Base-by-base conservation (phyloP, 768 basidiomycete species). In the Lactifluus subvellereus region DNA sequence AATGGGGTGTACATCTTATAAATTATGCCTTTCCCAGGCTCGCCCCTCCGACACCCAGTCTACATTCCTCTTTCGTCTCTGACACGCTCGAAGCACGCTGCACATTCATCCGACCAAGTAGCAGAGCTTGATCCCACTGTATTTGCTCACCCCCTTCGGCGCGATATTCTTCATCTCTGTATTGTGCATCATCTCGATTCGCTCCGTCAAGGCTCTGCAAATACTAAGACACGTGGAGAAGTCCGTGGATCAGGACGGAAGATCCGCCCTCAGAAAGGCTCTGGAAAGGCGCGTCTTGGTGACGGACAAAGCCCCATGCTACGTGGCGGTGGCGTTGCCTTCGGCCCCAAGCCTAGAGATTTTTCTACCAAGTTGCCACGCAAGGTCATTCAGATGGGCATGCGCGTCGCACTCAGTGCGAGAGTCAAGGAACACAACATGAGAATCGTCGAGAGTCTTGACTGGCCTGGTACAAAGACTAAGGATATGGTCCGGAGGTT, bases 111-210 rank as follows among this genome's bases (percentile, higher is more conserved):
- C 51, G 74, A 77, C 10, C 73, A 78, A 53, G 76, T 87, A 11
- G 87, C 87, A 42, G 79, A 81, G 66, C 82, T 91, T 33, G 83
- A 91, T 71, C 84, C 88, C 1, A 80, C 82, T n/a, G 87, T 98
- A 35, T 99, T 98, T 76, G 80, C 83, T 64, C 87, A 92, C 68
- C 92, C 94, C 45, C 84, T 94, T 49, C 90, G 96, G 54, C 84
- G 86, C 22, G 95, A 98, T 73, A 90, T 99, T 66, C 83, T 98
- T 3, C 95, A 98, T 73, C 82, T 93, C 50, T 96, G 94, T 71
- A 87, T 94, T 38, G 83, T 89, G 6, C 91, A 96, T 69, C 82
- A 97, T 72, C 85, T 88, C 45, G 92, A 97, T 70, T 83, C 86
- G 20, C 80, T 94, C 16, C 87, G 96, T n/a, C 89, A 94, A 77